Percentiles rank a stretch among this genome's conserved stretches.
Evolutionary conservation across 805 yeast genomes (phyloP).

Genomic region (Grigorovia transvaalensis): DNA sequence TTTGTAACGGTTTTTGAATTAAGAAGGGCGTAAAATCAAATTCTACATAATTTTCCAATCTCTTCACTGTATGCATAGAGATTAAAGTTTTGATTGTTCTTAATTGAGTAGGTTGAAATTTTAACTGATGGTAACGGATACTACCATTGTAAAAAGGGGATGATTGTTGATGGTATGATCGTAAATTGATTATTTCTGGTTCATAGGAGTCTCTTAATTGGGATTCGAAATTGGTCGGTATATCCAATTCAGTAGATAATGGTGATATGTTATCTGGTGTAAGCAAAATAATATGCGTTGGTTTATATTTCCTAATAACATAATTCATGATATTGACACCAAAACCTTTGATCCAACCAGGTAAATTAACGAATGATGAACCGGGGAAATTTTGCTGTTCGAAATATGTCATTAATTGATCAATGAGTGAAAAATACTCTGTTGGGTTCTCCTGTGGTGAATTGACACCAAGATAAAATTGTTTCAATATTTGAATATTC

Average conservation of each 20-base stretch:
- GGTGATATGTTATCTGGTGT: constrained; percentile 26
- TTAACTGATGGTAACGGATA: constrained; percentile 4
- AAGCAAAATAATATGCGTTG: constrained; percentile 49
- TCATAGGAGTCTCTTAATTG: constrained; percentile 21
- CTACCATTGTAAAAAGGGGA: neutral
- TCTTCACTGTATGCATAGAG: constrained; percentile 39
- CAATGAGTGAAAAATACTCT: constrained; percentile 38
- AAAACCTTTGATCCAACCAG: constrained; percentile 88
- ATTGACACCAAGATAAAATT: constrained; percentile 48
- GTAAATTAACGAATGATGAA: constrained; percentile 57
- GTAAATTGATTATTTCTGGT: constrained; percentile 24
- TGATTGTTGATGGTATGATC: constrained; percentile 19
- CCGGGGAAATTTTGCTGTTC: constrained; percentile 27
- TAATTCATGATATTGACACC: constrained; percentile 58
- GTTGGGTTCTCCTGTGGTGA: constrained; percentile 61
- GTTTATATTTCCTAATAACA: constrained; percentile 36
- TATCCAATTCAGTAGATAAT: constrained; percentile 19
- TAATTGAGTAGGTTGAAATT: constrained; percentile 42
- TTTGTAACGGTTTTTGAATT: constrained; percentile 30
- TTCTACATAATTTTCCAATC: constrained; percentile 1
- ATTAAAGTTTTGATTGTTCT: constrained; percentile 41
- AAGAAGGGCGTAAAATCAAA: constrained; percentile 38
- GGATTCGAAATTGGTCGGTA: constrained; percentile 22
- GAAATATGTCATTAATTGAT: constrained; percentile 29
- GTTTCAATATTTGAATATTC: constrained; percentile 9